Base-by-base conservation (phyloP, 208 protist species). In the Leishmania guyanensis region DNA sequence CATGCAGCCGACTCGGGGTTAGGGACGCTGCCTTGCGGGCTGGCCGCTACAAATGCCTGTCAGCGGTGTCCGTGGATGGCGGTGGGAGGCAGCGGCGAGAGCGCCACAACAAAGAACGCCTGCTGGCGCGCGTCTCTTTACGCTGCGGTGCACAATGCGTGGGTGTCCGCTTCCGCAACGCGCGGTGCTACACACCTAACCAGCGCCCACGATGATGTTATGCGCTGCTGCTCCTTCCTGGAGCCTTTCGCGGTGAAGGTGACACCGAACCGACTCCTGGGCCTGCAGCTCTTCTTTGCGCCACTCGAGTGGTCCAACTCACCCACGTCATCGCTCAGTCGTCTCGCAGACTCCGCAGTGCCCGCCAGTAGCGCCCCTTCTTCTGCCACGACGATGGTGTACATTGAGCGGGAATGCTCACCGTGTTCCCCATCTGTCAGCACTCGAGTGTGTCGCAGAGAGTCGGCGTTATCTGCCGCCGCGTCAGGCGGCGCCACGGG, bases 51-150 rank as follows among this genome's bases (percentile, higher is more conserved):
- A 2, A 77, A 64, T 43, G 82, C 58, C 9, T 97, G 94, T 69
- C 17, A n/a, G 46, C 86, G 86, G 6, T 96, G 92, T 79, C 94
- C 92, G 43, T 97, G 94, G 94, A 95, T 96, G 90, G 85, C 86
- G 62, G 75, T 85, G 14, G 78, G 78, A 54, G 51, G 8, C 33
- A 53, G 66, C 5, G 77, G 77, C 48, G 54, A 36, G 17, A 65
- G 70, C 8, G 74, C 81, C 8, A 50, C 54, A 5, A 50, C 77
- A 14, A 82, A 88, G n/a, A 84, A 88, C 17, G 78, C 77, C 39
- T 85, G 84, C 12, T 77, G 88, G 76, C 92, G 91, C 39, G 66
- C 86, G 17, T 83, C 88, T 50, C 33, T 79, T 51, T 64, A 90
- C 5, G 82, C 74, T 36, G 64, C 75, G 8, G 73, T 76, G 62